Evolutionary conservation across 1,139 yeast genomes (phyloP).

Genomic region (Kodamaea arcana): DNA sequence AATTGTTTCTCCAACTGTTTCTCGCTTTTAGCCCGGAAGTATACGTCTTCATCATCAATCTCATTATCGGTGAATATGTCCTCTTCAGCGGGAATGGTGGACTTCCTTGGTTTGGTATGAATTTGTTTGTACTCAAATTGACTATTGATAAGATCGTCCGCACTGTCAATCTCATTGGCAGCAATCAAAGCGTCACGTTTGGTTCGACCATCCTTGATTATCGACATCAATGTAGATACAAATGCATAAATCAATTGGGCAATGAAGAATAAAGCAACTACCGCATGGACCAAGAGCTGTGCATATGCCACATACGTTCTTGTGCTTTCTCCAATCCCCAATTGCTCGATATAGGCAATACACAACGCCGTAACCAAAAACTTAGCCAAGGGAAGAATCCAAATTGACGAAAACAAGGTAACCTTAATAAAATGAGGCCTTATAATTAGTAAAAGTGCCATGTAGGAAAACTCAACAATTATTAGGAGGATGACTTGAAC

Average conservation of each 20-base stretch:
- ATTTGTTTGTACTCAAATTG: conserved; percentile 32
- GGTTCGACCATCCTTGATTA: conserved; percentile 12
- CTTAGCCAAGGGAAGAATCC: conserved; percentile 35
- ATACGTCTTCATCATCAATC: conserved; percentile 11
- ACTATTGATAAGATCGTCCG: conserved; percentile 23
- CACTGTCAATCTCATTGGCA: conserved; percentile 3
- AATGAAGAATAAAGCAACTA: conserved; percentile 35
- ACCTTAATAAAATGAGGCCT: conserved; percentile 41
- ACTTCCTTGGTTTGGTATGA: conserved; percentile 1
- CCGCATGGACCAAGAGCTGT: conserved; percentile 36
- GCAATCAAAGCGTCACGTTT: conserved; percentile 2
- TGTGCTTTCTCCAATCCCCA: conserved; percentile 29
- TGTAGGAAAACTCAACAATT: conserved; percentile 30
- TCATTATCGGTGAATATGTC: conserved; percentile 3
- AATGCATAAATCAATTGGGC: conserved; percentile 32
- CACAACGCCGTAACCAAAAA: conserved; percentile 36
- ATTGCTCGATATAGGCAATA: conserved; percentile 34
- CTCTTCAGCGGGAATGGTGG: not conserved
- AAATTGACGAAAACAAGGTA: conserved; percentile 36
- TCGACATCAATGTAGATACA: conserved; percentile 22
- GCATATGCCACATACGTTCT: conserved; percentile 40
- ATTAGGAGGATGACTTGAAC: conserved; percentile 43
- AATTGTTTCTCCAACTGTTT: conserved; percentile 1
- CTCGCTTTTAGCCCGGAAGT: conserved; percentile 10
- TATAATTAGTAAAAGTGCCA: conserved; percentile 25